Evolutionary conservation across 306 rosid species (phyloP), one percentile per base, ranked within the genome.

Genomic region (Boehmeria nivea): DNA sequence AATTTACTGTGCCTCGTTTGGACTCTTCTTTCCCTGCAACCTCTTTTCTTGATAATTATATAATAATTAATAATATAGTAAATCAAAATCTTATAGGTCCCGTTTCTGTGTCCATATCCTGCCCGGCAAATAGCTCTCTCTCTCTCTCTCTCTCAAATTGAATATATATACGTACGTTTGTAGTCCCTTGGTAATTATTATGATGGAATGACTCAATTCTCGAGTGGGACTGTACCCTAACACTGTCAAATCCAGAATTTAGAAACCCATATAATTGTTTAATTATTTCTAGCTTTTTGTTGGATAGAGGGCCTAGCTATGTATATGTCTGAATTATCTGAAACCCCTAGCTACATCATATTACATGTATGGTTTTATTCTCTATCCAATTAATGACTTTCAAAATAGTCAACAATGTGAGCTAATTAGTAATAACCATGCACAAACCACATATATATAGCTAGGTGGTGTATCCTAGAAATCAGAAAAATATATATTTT

Each of bases 131-230:
- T 23, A 21, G 61, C 13, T 27, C 21, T 53, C 23, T 53, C 23
- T 8, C 15, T 16, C 39, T 28, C 58, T n/a, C 23, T 52, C 45
- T 40, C 45, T 49, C 54, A 14, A 22, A 12, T 12, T 59, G 53
- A 16, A 26, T 40, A 40, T 40, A 11, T 40, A 40, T 40, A n/a
- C 10, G 17, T 40, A n/a, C 10, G 10, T 40, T 12, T 45, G 9
- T 19, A 44, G 42, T 28, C 64, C 19, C 42, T 43, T 59, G 64
- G 54, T 28, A 46, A 59, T 44, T 59, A 59, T 44, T 59, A 59
- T 59, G 64, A 59, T 59, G 53, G 64, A 59, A 59, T 59, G 52
- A 59, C 64, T 44, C 64, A 59, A 59, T 59, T 59, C 64, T 59
- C 64, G 64, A 59, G 64, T 19, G 43, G 17, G 54, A 19, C 64